Conservation (phyloP, 192 early-diverging fungal genomes). For the Podila minutissima region DNA sequence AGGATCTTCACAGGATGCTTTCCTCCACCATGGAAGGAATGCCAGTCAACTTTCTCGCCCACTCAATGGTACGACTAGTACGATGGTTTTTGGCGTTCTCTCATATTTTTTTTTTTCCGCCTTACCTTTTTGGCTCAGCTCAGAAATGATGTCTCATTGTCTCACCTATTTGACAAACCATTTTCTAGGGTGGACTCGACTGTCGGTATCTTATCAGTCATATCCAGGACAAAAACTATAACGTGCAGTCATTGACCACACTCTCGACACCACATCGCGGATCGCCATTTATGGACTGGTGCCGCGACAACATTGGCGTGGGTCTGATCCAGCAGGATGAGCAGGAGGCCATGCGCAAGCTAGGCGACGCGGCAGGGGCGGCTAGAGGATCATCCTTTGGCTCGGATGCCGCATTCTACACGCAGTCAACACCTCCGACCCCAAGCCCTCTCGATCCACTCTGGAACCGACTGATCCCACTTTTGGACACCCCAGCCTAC, state of each 20-base stretch:
- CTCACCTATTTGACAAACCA: neutral
- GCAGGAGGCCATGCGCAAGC: conserved; percentile 35
- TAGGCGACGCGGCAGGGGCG: conserved; percentile 41
- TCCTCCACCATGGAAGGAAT: conserved; percentile 59
- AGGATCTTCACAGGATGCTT: conserved; percentile 77
- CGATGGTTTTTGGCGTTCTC: neutral
- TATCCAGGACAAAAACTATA: conserved; percentile 73
- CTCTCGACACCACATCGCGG: conserved; percentile 96
- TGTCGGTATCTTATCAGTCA: conserved; percentile 92
- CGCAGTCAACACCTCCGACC: neutral
- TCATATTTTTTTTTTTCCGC: neutral
- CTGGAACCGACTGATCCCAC: conserved; percentile 67
- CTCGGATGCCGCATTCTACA: neutral
- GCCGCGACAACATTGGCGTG: conserved; percentile 84
- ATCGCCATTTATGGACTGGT: conserved; percentile 95
- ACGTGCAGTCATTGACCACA: conserved; percentile 85
- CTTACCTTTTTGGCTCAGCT: neutral
- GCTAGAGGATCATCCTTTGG: conserved; percentile 29
- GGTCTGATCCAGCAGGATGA: conserved; percentile 64
- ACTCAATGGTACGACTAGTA: conserved; percentile 81
- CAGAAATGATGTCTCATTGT: too few relatives aligned
- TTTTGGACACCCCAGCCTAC: conserved; percentile 91
- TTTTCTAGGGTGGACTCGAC: conserved; percentile 86
- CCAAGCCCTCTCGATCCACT: conserved; percentile 38
- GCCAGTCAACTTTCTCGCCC: conserved; percentile 87